These are phyloP conservation scores for Populus trichocarpa DNA, from an alignment of 441 rosid species.

Conservation along the genomic window DNA sequence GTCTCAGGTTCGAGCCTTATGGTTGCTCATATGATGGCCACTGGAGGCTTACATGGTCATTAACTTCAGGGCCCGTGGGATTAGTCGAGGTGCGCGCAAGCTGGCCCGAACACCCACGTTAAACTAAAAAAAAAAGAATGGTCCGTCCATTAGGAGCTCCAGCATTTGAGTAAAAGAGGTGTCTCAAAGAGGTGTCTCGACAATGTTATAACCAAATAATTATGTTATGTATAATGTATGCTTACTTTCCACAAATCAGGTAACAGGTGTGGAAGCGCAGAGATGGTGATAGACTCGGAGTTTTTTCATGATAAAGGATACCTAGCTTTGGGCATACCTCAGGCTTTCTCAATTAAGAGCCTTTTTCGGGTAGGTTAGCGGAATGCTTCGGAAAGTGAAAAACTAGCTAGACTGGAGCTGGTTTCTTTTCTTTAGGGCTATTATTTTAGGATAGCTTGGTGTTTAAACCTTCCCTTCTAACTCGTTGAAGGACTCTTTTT, in stretches of 20 bases:
- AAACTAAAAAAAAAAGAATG: too few relatives aligned
- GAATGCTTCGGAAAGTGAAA: conserved; percentile 11
- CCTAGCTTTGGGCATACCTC: conserved; percentile 3
- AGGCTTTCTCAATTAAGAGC: not conserved
- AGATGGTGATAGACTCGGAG: not conserved
- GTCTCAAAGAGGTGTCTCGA: not conserved
- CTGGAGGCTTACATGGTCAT: too few relatives aligned
- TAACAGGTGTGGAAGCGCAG: not conserved
- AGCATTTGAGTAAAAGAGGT: not conserved
- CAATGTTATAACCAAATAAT: not conserved
- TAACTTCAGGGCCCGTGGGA: too few relatives aligned
- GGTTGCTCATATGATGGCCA: too few relatives aligned
- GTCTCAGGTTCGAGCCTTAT: too few relatives aligned
- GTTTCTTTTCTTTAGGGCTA: not conserved
- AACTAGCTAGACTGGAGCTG: not conserved
- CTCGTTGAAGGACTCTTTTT: conserved; percentile 6
- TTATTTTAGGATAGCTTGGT: conserved; percentile 15
- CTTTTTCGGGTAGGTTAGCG: not conserved
- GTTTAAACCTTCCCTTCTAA: conserved; percentile 1
- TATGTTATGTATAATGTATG: not conserved
- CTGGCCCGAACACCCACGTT: too few relatives aligned
- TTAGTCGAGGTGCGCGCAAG: too few relatives aligned
- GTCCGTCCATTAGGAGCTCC: not conserved
- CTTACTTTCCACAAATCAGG: not conserved
- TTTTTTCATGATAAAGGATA: not conserved